Conservation (phyloP, 106 monocot species). For the Gastrodia elata region DNA sequence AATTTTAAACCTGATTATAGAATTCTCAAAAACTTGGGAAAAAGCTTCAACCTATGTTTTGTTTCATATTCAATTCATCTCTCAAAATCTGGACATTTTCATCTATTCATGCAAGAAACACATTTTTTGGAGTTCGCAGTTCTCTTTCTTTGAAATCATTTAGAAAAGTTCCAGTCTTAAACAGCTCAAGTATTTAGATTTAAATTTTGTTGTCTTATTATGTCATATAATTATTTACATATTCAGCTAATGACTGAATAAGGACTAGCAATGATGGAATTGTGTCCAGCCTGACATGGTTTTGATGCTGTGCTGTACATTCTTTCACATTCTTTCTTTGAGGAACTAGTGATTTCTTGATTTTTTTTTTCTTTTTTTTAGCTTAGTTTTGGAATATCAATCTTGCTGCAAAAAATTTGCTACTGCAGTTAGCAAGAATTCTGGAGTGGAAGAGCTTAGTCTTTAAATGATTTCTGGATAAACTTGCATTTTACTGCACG, state of each 20-base stretch:
- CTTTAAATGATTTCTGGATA: neutral
- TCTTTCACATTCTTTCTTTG: neutral
- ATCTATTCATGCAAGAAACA: too few species aligned
- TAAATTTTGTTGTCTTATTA: neutral
- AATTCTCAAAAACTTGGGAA: too few species aligned
- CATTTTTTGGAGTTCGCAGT: neutral
- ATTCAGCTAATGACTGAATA: neutral
- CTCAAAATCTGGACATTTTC: too few species aligned
- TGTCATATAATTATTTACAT: neutral
- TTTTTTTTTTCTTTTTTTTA: too few species aligned
- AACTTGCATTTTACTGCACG: neutral
- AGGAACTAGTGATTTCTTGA: neutral
- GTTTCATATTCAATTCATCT: too few species aligned
- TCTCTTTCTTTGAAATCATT: neutral
- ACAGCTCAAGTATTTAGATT: neutral
- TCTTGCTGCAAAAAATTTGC: too few species aligned
- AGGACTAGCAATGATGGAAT: neutral
- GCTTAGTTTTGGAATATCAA: neutral
- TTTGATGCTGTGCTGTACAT: too few species aligned
- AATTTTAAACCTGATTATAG: too few species aligned
- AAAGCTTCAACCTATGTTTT: too few species aligned
- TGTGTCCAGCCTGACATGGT: neutral
- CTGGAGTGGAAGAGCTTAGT: neutral
- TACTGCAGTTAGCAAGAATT: neutral
- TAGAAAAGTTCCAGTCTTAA: neutral